These are phyloP conservation scores for Beauveria asiatica DNA, from an alignment of 2,329 filamentous ascomycete species.

Conservation along the genomic window DNA sequence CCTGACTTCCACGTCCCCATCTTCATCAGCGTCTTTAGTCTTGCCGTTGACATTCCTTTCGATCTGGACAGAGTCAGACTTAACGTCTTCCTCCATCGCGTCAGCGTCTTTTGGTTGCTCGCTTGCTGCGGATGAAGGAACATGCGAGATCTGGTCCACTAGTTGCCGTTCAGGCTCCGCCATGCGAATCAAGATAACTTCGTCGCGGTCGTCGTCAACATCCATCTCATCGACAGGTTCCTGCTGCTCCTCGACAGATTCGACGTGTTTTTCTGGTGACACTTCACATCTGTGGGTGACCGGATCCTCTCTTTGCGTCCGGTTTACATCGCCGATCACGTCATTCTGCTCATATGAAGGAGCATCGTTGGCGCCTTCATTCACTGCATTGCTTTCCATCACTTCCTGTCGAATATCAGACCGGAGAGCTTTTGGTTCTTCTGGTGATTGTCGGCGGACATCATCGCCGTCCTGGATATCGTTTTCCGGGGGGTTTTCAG, in stretches of 20 bases:
- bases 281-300: too few species aligned
- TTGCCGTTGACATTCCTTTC: neutral
- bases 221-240: slow-evolving; percentile 1
- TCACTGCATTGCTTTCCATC: neutral
- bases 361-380: neutral
- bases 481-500: neutral
- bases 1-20: neutral
- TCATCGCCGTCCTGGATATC: neutral
- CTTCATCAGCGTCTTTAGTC: neutral
- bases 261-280: neutral
- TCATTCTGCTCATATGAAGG: slow-evolving; percentile 2
- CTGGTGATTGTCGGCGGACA: neutral
- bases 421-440: neutral
- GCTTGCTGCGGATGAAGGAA: neutral
- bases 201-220: neutral
- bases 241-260: neutral
- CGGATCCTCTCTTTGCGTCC: neutral
- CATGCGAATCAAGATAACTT: neutral
- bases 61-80: neutral
- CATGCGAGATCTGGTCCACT: neutral
- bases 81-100: neutral
- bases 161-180: neutral
- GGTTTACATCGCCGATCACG: neutral
- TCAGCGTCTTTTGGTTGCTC: neutral
- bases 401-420: neutral